A percentile compares a stretch with the other conserved stretches of the same genome.
Evolutionary conservation across 2,329 filamentous ascomycete species (phyloP).

Genomic region (Exophiala aquamarina): DNA sequence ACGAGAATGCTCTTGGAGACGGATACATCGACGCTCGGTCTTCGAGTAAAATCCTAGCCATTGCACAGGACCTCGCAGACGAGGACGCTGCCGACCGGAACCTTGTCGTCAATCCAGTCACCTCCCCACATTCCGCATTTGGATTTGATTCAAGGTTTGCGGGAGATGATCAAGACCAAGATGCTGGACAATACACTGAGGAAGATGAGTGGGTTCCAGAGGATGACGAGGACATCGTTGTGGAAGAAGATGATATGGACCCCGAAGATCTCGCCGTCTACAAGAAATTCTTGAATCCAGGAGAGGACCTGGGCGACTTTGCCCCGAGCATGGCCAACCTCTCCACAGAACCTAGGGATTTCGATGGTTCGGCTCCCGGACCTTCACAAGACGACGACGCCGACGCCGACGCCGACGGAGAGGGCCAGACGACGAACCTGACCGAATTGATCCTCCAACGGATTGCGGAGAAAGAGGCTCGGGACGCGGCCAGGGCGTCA

Average conservation of each 20-base stretch:
- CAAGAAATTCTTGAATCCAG: slow-evolving; percentile 78
- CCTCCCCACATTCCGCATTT: slow-evolving; percentile 64
- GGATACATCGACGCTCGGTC: slow-evolving; percentile 83
- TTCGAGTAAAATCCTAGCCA: slow-evolving; percentile 82
- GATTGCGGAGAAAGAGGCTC: slow-evolving; percentile 86
- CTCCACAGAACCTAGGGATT: slow-evolving; percentile 32
- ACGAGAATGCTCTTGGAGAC: slow-evolving; percentile 59
- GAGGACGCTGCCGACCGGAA: slow-evolving; percentile 65
- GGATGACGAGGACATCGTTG: slow-evolving; percentile 58
- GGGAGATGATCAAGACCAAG: slow-evolving; percentile 47
- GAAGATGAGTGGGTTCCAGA: slow-evolving; percentile 67
- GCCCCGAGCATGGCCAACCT: slow-evolving; percentile 25
- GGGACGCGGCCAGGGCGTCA: slow-evolving; percentile 35
- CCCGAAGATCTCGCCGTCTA: slow-evolving; percentile 87
- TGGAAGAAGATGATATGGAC: slow-evolving; percentile 71
- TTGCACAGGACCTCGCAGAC: slow-evolving; percentile 83
- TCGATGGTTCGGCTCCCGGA: slow-evolving; percentile 29
- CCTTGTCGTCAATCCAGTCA: slow-evolving; percentile 33
- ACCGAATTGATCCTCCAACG: slow-evolving; percentile 92
- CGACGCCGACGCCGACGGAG: slow-evolving; percentile 45
- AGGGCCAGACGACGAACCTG: slow-evolving; percentile 69
- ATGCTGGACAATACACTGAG: slow-evolving; percentile 63
- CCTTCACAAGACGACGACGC: slow-evolving; percentile 18
- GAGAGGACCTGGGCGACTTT: slow-evolving; percentile 48
- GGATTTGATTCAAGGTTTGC: slow-evolving; percentile 76